Evolutionary conservation across 1,139 yeast species (phyloP).

Genomic region (Zygosaccharomyces pseudobailii): DNA sequence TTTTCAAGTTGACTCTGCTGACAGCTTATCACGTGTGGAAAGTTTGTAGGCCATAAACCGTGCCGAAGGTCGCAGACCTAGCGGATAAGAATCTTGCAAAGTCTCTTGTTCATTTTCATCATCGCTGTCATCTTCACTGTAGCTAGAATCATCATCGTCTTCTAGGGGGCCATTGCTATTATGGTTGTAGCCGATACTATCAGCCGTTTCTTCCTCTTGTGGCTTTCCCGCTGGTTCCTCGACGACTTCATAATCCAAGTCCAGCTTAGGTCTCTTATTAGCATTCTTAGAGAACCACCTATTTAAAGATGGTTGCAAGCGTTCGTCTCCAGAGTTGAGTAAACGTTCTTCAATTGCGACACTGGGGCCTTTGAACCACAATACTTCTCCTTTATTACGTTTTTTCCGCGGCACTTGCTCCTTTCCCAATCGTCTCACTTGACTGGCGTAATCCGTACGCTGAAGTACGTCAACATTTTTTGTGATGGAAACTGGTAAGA

Average conservation of each 20-base stretch:
- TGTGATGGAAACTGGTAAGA: slow-evolving; percentile 26
- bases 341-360: slow-evolving; percentile 51
- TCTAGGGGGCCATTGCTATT: neutral
- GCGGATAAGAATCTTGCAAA: slow-evolving; percentile 23
- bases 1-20: slow-evolving; percentile 13
- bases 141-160: slow-evolving; percentile 8
- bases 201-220: slow-evolving; percentile 4
- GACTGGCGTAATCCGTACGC: slow-evolving; percentile 27
- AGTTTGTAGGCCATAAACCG: slow-evolving; percentile 27
- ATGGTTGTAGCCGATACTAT: neutral
- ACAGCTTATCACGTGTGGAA: slow-evolving; percentile 10
- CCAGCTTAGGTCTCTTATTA: slow-evolving; percentile 19
- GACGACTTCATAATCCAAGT: slow-evolving; percentile 26
- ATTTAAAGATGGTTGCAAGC: slow-evolving; percentile 21
- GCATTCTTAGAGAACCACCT: slow-evolving; percentile 18
- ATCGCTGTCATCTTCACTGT: slow-evolving; percentile 11
- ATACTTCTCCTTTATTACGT: slow-evolving; percentile 43
- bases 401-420: slow-evolving; percentile 28
- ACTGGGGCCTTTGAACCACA: slow-evolving; percentile 86
- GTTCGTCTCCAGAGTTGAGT: slow-evolving; percentile 24
- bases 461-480: slow-evolving; percentile 27
- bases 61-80: slow-evolving; percentile 31
- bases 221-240: slow-evolving; percentile 20
- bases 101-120: slow-evolving; percentile 17
- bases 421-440: slow-evolving; percentile 30